Base-by-base conservation (phyloP, 1,284 basidiomycete genomes). In the Inonotus hispidus region DNA sequence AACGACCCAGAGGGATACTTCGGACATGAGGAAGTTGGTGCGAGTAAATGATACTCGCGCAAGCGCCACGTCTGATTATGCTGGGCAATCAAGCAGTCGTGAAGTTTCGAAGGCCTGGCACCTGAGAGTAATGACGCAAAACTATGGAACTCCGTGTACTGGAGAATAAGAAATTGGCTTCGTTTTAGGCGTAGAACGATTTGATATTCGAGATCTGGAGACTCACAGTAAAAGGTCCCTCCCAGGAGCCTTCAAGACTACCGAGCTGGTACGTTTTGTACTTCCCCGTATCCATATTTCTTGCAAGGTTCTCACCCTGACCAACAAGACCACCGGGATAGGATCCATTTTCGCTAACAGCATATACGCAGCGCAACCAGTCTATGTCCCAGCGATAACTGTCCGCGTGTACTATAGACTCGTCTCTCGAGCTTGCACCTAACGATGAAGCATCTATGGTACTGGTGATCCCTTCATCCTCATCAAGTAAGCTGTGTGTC, bases 1-100 rank as follows among this genome's bases (percentile, higher is more conserved):
- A 21, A 8, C 61, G 67, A 14, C 60, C 3, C 16, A 19, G 50
- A 29, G 65, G 75, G 68, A 63, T 49, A 49, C 47, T 14, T 23
- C 7, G 27, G 7, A 7, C 14, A 21, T 29, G 47, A 25, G 19
- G 41, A 43, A 43, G 41, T 10, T 54, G 70, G 71, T 14, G 66
- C 68, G 49, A 79, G 66, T 13, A 88, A 74, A 67, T 88, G 81
- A 66, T 90, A 82, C 71, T 91, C 88, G 35, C 82, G 82, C 16
- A 91, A 72, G 68, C 82, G 86, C 88, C 88, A 90, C 0, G 87
- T 87, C 68, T 91, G 89, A n/a, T 79, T 80, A 67, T 90, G 87
- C 64, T 84, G 79, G 2, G 83, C 85, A 14, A 88, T 78, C 53
- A 82, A 71, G 62, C 81, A 82, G 38, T 79, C 76, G 57, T 83